Evolutionary conservation across 2,329 filamentous ascomycete genomes (phyloP).

Genomic region (Apiospora malaysiana): DNA sequence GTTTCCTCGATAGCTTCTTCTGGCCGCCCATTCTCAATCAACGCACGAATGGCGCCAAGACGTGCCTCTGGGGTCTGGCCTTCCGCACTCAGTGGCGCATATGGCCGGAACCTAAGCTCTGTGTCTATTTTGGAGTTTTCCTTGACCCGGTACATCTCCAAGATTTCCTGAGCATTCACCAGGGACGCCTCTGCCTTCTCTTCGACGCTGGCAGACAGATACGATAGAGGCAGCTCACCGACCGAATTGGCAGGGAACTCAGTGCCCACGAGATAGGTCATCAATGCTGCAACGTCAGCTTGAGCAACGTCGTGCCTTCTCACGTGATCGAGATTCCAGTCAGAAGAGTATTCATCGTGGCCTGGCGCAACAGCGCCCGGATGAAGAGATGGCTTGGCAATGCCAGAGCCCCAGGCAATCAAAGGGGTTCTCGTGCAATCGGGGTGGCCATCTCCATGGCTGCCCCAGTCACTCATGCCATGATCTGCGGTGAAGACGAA

Average conservation of each 20-base stretch:
- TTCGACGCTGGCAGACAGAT: conserved; percentile 71
- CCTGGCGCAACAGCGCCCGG: conserved; percentile 68
- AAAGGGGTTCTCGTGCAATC: conserved; percentile 95
- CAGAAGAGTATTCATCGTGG: conserved; percentile 88
- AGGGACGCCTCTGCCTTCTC: conserved; percentile 86
- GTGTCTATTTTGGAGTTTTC: conserved; percentile 80
- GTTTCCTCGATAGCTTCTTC: conserved; percentile 83
- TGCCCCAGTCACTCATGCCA: conserved; percentile 99
- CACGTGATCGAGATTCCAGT: conserved; percentile 84
- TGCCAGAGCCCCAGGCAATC: conserved; percentile 90
- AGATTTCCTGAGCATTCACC: conserved; percentile 82
- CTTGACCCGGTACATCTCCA: conserved; percentile 97
- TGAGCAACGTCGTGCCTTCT: conserved; percentile 90
- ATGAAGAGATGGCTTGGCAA: conserved; percentile 73
- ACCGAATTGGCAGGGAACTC: conserved; percentile 97
- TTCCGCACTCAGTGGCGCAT: conserved; percentile 67
- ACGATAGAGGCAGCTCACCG: conserved; percentile 86
- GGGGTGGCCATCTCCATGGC: conserved; percentile 95
- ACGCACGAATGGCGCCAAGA: conserved; percentile 67
- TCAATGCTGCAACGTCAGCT: conserved; percentile 91
- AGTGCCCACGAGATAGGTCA: conserved; percentile 88
- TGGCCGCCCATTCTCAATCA: conserved; percentile 70
- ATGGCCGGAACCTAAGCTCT: conserved; percentile 80
- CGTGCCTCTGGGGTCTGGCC: conserved; percentile 67
- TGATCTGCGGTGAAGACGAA: conserved; percentile 98